Conservation (phyloP, 2,329 filamentous ascomycete species). For the Bisporella sp. region DNA sequence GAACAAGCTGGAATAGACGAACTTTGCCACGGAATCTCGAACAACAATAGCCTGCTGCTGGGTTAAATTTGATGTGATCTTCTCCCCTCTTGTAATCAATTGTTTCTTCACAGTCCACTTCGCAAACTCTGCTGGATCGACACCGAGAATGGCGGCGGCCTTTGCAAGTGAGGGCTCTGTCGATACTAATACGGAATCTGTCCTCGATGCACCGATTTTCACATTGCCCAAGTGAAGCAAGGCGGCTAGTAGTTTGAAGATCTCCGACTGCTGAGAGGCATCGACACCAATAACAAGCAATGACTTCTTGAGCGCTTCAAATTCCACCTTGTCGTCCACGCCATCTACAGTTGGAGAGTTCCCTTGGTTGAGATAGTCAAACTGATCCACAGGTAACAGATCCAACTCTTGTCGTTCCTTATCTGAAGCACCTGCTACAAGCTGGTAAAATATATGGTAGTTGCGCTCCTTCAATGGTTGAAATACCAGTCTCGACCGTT, state of each 20-base stretch:
- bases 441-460: constrained; percentile 98
- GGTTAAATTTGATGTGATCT: constrained; percentile 92
- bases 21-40: constrained; percentile 95
- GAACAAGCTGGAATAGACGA: constrained; percentile 96
- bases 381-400: constrained; percentile 78
- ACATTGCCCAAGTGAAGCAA: constrained; percentile 93
- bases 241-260: constrained; percentile 86
- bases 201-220: constrained; percentile 86
- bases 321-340: constrained; percentile 92
- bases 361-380: constrained; percentile 94
- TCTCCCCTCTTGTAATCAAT: constrained; percentile 89
- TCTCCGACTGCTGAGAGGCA: constrained; percentile 66
- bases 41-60: constrained; percentile 92
- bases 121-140: constrained; percentile 78
- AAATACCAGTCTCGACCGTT: constrained; percentile 92
- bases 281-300: constrained; percentile 82
- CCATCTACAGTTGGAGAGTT: constrained; percentile 86
- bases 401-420: constrained; percentile 73
- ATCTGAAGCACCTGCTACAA: constrained; percentile 86
- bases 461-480: constrained; percentile 96
- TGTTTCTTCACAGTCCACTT: constrained; percentile 99
- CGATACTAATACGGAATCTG: constrained; percentile 75
- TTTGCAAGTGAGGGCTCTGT: constrained; percentile 75
- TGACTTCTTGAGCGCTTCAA: constrained; percentile 79
- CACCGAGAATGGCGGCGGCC: constrained; percentile 80